phyloP scores from a whole-genome alignment of 2,329 filamentous ascomycete species.

The Mycosphaerella sp. region DNA sequence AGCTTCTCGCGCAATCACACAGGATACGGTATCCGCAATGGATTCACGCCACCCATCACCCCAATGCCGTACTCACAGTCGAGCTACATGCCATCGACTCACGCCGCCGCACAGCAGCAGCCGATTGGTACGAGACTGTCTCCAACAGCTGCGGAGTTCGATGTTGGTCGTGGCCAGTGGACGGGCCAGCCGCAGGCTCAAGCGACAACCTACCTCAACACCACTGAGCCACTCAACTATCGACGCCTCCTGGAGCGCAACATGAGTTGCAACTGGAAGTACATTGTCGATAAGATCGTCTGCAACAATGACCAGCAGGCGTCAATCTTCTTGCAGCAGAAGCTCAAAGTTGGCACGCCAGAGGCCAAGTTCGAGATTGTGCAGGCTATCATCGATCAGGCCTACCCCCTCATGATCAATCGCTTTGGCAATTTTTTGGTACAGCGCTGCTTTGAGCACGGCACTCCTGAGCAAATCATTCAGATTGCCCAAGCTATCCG shows the following conservation, averaged over 20 bases:
- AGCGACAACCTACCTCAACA: conserved; percentile 60
- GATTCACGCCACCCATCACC: conserved; percentile 28
- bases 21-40: conserved; percentile 12
- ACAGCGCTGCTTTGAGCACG: conserved; percentile 97
- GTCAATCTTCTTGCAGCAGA: conserved; percentile 97
- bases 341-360: conserved; percentile 89
- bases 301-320: conserved; percentile 99
- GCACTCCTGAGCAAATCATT: conserved; percentile 87
- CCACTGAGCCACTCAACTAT: conserved; percentile 91
- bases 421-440: conserved; percentile 98
- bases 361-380: conserved; percentile 98
- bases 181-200: conserved; percentile 22
- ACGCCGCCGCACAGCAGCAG: conserved; percentile 17
- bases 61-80: conserved; percentile 24
- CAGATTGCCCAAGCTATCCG: conserved; percentile 92
- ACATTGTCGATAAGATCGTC: conserved; percentile 99
- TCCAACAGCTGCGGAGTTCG: conserved; percentile 45
- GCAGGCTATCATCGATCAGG: conserved; percentile 89
- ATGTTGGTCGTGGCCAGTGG: conserved; percentile 34
- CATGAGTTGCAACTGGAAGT: conserved; percentile 98
- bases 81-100: conserved; percentile 18
- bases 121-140: conserved; percentile 41
- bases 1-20: conserved; percentile 10
- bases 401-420: conserved; percentile 95
- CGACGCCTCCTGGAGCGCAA: conserved; percentile 90